Percentiles rank a stretch among this genome's conserved stretches.
These are phyloP conservation scores for Magnolia kwangsiensis DNA, from an alignment of 164 flowering plant genomes.

Conservation along the genomic window DNA sequence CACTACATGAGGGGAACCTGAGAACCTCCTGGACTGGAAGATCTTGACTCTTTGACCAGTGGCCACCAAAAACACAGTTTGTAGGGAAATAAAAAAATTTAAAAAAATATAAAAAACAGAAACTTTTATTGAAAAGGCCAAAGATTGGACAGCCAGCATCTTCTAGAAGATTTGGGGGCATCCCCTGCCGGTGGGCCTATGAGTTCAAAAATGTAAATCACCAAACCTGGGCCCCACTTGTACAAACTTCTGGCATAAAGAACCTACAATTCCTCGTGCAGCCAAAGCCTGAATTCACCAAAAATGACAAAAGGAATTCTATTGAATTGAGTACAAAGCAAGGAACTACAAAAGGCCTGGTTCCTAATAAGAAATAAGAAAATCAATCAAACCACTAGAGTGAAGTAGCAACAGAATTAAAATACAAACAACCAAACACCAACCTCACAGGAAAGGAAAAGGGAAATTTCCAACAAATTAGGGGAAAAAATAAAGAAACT, in stretches of 20 bases:
- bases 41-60: neutral
- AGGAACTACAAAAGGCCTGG: neutral
- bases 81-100: too few species aligned
- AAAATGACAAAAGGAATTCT: neutral
- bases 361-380: neutral
- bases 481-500: too few species aligned
- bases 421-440: neutral
- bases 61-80: neutral
- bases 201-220: too few species aligned
- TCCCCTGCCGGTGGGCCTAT: neutral
- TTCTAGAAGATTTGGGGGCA: neutral
- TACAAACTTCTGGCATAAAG: neutral
- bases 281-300: neutral
- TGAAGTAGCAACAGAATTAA: too few species aligned
- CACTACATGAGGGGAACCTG: too few species aligned
- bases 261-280: neutral
- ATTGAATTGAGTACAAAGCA: neutral
- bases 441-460: neutral
- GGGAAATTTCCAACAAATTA: neutral
- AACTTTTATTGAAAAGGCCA: neutral
- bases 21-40: too few species aligned
- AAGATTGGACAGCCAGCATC: neutral
- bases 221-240: neutral
- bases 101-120: too few species aligned
- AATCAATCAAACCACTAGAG: neutral